phyloP scores from a whole-genome alignment of 768 basidiomycete species.

The Mycena polygramma region DNA sequence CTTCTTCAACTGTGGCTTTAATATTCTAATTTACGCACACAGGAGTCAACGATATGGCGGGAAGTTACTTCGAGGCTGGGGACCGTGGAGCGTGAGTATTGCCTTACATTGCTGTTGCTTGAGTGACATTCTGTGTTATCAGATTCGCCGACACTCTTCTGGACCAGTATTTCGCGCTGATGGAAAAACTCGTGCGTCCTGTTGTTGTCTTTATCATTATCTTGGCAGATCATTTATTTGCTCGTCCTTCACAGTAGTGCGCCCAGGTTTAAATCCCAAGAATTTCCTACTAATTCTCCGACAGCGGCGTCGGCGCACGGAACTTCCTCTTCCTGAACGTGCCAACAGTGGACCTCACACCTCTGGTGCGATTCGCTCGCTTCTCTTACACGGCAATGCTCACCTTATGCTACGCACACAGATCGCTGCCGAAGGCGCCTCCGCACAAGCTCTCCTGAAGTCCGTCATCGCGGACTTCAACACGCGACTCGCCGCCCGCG shows the following conservation, averaged over 20 bases:
- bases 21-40: too few species aligned
- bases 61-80: constrained; percentile 62
- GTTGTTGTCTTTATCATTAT: neutral
- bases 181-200: constrained; percentile 60
- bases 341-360: constrained; percentile 56
- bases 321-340: constrained; percentile 66
- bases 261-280: too few species aligned
- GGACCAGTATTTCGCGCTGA: constrained; percentile 63
- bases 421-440: constrained; percentile 61
- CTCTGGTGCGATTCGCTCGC: constrained; percentile 56
- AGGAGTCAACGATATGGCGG: constrained; percentile 78
- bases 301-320: constrained; percentile 65
- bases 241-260: too few species aligned
- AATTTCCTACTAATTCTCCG: too few species aligned
- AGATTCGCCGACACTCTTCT: constrained; percentile 66
- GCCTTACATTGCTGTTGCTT: too few species aligned
- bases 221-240: too few species aligned
- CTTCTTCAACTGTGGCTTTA: too few species aligned
- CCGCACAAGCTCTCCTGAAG: constrained; percentile 57
- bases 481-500: constrained; percentile 57
- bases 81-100: constrained; percentile 65
- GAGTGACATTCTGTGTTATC: too few species aligned
- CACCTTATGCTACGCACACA: too few species aligned
- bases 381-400: too few species aligned
- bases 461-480: constrained; percentile 67